Percentiles rank a stretch among this genome's conserved stretches.
Conservation (phyloP, 176 grass and related monocot genomes). For the Pharus latifolius region DNA sequence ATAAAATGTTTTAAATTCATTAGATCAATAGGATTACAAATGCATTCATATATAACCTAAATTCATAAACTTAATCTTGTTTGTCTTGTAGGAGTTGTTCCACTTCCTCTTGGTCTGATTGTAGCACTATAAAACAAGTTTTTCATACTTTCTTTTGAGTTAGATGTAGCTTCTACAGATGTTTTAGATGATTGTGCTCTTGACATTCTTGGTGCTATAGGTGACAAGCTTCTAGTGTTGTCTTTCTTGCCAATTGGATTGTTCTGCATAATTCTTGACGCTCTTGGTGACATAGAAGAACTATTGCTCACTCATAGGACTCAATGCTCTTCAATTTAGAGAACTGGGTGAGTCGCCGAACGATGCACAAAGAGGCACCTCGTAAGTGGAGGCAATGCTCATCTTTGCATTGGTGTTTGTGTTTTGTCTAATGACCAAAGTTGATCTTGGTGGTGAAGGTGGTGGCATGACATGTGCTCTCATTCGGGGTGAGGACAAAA, state of each 20-base stretch:
- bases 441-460: neutral
- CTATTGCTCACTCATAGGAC: neutral
- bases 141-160: neutral
- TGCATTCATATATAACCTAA: neutral
- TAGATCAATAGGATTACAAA: neutral
- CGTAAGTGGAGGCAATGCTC: neutral
- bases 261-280: neutral
- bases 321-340: no score
- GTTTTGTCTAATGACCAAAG: neutral
- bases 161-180: neutral
- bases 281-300: neutral
- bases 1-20: neutral
- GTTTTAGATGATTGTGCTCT: neutral
- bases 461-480: neutral
- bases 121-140: neutral
- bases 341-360: neutral
- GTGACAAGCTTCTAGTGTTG: neutral
- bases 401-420: neutral
- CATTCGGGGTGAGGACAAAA: neutral
- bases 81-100: neutral
- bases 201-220: neutral
- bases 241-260: neutral
- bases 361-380: constrained; percentile 10
- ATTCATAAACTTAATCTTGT: constrained; percentile 4
- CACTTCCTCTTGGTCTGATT: no score